These are phyloP conservation scores for Scutellaria galericulata DNA, from an alignment of 257 asterid genomes.

Conservation along the genomic window DNA sequence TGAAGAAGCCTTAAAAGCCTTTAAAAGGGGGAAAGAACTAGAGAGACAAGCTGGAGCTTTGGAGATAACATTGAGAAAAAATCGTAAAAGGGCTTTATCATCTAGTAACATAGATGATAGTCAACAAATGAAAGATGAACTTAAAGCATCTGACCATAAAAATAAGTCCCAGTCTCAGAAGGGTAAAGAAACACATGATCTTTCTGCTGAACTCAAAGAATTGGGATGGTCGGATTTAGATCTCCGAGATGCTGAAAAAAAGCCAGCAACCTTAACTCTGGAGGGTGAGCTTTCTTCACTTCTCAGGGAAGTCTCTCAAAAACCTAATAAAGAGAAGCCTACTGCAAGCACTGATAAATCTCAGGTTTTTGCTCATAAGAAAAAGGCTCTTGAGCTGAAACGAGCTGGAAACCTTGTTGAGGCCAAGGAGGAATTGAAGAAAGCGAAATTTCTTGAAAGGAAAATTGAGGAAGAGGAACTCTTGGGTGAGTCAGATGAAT, in stretches of 20 bases:
- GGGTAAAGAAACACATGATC: constrained; percentile 69
- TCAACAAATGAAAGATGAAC: constrained; percentile 49
- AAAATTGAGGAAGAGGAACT: constrained; percentile 94
- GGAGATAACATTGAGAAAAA: constrained; percentile 76
- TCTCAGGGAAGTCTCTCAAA: constrained; percentile 62
- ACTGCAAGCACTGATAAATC: constrained; percentile 55
- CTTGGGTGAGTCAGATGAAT: constrained; percentile 77
- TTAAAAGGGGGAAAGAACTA: constrained; percentile 90
- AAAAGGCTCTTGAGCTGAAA: constrained; percentile 86
- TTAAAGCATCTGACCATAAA: constrained; percentile 42
- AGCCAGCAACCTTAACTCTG: constrained; percentile 57
- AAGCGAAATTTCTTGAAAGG: constrained; percentile 85
- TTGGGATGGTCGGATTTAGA: constrained; percentile 98
- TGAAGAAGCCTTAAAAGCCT: constrained; percentile 87
- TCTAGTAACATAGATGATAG: constrained; percentile 48
- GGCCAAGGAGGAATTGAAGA: constrained; percentile 95
- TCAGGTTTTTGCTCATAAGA: constrained; percentile 80
- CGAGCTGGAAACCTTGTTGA: constrained; percentile 83
- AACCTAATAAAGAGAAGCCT: constrained; percentile 54
- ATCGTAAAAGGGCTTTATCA: constrained; percentile 67
- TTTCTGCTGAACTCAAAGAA: constrained; percentile 83
- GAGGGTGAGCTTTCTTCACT: constrained; percentile 91
- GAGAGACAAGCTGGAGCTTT: constrained; percentile 92
- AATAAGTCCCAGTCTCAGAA: constrained; percentile 45
- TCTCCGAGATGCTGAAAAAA: constrained; percentile 61